phyloP scores from a whole-genome alignment of 1,284 basidiomycete species.

The Melampsora americana region DNA sequence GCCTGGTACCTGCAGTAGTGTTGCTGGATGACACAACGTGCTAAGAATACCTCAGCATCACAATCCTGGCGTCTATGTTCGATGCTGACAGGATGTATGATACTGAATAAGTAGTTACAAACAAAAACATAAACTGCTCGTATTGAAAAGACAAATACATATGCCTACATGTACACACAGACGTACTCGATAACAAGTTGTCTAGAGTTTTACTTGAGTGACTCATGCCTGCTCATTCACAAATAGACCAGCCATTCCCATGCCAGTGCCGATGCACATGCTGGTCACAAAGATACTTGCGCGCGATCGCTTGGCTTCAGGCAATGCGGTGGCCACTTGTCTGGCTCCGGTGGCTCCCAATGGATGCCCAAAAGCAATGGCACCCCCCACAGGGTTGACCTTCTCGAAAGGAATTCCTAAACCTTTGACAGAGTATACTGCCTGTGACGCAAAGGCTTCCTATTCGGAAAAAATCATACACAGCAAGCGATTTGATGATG shows the following conservation, averaged over 20 bases:
- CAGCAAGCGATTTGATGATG: no score
- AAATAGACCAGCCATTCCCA: constrained; percentile 79
- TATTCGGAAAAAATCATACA: background rate
- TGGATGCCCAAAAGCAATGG: constrained; percentile 57
- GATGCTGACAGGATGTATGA: no score
- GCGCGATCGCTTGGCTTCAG: constrained; percentile 68
- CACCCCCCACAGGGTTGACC: constrained; percentile 58
- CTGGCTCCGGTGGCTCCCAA: constrained; percentile 67
- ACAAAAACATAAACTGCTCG: no score
- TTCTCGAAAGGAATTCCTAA: constrained; percentile 56
- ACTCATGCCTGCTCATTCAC: constrained; percentile 63
- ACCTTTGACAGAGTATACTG: constrained; percentile 61
- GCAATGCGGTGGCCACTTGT: constrained; percentile 78
- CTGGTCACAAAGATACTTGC: constrained; percentile 70
- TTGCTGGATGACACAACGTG: no score
- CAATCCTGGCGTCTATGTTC: no score
- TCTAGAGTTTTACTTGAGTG: background rate
- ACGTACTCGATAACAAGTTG: background rate
- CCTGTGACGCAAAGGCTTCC: constrained; percentile 57
- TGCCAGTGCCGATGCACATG: constrained; percentile 85
- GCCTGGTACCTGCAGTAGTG: no score
- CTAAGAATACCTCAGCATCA: no score
- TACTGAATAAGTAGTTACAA: no score
- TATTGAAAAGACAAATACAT: no score
- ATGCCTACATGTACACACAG: no score